Percentiles rank a stretch among this genome's conserved stretches.
Conservation (phyloP, 116 monocot genomes). For the Trichopus zeylanicus region DNA sequence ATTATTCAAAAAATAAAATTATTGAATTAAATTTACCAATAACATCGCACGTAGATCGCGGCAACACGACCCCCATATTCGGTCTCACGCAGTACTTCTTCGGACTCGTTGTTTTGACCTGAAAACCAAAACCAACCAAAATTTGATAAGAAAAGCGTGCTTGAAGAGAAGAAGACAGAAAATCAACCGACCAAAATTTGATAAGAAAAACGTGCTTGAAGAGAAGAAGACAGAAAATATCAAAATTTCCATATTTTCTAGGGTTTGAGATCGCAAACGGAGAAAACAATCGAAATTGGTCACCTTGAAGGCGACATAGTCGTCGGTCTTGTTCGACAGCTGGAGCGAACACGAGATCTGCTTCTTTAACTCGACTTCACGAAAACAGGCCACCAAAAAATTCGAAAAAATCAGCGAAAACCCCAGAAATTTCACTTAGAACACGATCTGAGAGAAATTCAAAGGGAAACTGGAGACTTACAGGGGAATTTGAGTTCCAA, state of each 20-base stretch:
- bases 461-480: slow-evolving; percentile 14
- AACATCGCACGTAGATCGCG: slow-evolving; percentile 58
- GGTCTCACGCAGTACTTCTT: slow-evolving; percentile 85
- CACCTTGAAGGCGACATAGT: slow-evolving; percentile 72
- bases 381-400: slow-evolving; percentile 1
- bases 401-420: not conserved
- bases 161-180: not conserved
- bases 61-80: slow-evolving; percentile 56
- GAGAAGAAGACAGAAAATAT: too few species aligned
- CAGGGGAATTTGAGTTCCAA: slow-evolving; percentile 79
- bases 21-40: slow-evolving; percentile 27
- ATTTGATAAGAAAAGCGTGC: not conserved
- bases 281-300: not conserved
- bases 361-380: slow-evolving; percentile 69
- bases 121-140: not conserved
- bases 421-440: not conserved
- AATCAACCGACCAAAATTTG: not conserved
- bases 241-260: too few species aligned
- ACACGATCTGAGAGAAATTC: not conserved
- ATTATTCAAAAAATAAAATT: not conserved
- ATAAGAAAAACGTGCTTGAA: not conserved
- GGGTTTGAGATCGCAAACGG: not conserved
- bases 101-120: slow-evolving; percentile 90
- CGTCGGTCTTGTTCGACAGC: slow-evolving; percentile 61
- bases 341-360: slow-evolving; percentile 74